phyloP scores from a whole-genome alignment of 2,329 filamentous ascomycete species.

The Drechslerella dactyloides region DNA sequence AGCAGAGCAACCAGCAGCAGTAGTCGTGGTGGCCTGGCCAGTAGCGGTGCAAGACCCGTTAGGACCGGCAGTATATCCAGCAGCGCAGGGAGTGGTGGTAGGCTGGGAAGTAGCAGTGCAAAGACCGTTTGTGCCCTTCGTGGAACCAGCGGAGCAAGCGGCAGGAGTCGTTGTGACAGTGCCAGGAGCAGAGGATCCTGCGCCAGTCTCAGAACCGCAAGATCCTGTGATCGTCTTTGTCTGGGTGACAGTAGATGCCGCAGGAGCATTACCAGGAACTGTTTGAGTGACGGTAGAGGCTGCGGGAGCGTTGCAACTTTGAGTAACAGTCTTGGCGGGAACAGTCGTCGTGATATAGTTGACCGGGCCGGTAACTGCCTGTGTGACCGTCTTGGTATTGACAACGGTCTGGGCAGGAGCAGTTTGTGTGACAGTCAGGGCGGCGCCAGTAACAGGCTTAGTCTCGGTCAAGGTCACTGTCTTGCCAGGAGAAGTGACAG shows the following conservation, averaged over 20 bases:
- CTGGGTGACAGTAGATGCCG: conserved; percentile 2
- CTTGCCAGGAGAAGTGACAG: background rate
- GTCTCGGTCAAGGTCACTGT: conserved; percentile 15
- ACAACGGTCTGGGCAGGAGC: background rate
- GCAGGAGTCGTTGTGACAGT: background rate
- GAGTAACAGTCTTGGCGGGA: background rate
- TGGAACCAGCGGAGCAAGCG: background rate
- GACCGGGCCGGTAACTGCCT: background rate
- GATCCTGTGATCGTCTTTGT: background rate
- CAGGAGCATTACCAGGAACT: conserved; percentile 1
- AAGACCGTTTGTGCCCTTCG: background rate
- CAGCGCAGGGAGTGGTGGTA: background rate
- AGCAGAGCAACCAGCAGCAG: background rate
- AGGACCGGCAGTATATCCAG: background rate
- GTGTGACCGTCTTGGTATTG: conserved; percentile 10
- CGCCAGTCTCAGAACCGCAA: background rate
- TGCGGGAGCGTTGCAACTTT: conserved; percentile 6
- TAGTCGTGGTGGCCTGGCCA: background rate
- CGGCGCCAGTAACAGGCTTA: conserved; percentile 11
- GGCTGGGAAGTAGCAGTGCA: background rate
- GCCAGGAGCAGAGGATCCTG: background rate
- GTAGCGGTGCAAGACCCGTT: background rate
- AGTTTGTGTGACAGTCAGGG: conserved; percentile 3
- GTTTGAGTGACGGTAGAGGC: conserved; percentile 4
- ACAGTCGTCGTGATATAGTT: conserved; percentile 3